Evolutionary conservation across 306 rosid genomes (phyloP), one percentile per base, ranked within the genome.

Genomic region (Arachis stenosperma): DNA sequence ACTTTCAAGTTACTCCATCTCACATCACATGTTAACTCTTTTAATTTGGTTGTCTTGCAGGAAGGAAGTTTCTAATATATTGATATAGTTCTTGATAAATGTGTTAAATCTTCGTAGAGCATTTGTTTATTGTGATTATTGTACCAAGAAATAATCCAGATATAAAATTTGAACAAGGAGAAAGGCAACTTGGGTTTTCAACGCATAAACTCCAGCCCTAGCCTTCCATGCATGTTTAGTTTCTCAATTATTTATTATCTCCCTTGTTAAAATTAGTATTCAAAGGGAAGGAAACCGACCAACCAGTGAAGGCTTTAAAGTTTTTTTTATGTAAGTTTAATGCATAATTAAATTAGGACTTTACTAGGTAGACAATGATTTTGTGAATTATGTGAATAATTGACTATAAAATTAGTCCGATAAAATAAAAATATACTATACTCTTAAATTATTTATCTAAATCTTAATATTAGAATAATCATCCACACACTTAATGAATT

Each of bases 271-370:
- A 2, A 33, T 33, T 13, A 48, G 60, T 17, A 33, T 67, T 48
- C 47, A 0, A 51, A 50, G 13, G 43, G 56, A 29, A 43, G 37
- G 57, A 41, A 70, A 52, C 66, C 67, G 44, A 71, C 66, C 65
- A 43, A 42, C 36, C 67, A 57, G 58, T 33, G 58, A 44, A 30
- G 58, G 58, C 37, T 50, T 22, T 22, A 22, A 22, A 22, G 27
- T 22, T 22, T 22, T 22, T 22, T 22, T 22, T 22, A 22, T 22
- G 27, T 22, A 22, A 1, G 1, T 22, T 22, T 22, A 22, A 22
- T 22, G 27, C 27, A 22, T 22, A 22, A 22, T 22, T 22, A 22
- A 22, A 22, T 22, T 22, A 22, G 27, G 27, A 22, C 0, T 22
- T 22, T 22, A 22, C 1, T 22, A 22, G 27, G 27, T 22, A 22